phyloP scores from a whole-genome alignment of 2,329 filamentous ascomycete genomes.

The Thielaviopsis populi region DNA sequence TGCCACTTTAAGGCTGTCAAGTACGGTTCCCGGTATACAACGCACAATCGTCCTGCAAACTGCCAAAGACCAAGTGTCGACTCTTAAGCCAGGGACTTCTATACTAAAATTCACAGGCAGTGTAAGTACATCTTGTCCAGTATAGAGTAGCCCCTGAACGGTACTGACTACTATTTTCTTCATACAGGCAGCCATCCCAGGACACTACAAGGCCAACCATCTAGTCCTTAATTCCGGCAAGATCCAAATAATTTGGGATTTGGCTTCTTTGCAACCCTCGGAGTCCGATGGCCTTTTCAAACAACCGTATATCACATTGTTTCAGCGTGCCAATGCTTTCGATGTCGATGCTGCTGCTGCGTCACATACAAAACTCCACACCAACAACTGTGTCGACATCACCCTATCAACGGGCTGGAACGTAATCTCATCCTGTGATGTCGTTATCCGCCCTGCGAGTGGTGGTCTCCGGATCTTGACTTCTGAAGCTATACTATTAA shows the following conservation, averaged over 20 bases:
- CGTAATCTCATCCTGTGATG: constrained; percentile 40
- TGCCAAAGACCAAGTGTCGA: constrained; percentile 9
- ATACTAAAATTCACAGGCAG: constrained; percentile 26
- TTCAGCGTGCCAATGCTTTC: constrained; percentile 53
- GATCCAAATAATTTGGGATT: constrained; percentile 50
- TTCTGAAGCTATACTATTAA: constrained; percentile 39
- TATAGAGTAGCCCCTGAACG: neutral
- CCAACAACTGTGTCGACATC: constrained; percentile 62
- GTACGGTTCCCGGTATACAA: constrained; percentile 5
- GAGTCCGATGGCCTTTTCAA: constrained; percentile 38
- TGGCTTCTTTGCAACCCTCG: constrained; percentile 35
- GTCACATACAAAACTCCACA: constrained; percentile 62
- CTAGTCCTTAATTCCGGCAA: constrained; percentile 51
- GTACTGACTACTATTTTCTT: constrained; percentile 22
- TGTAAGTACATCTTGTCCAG: constrained; percentile 21
- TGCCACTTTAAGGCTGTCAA: constrained; percentile 9
- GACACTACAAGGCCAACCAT: constrained; percentile 60
- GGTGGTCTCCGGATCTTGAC: constrained; percentile 50
- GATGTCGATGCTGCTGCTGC: constrained; percentile 52
- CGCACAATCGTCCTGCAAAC: constrained; percentile 22
- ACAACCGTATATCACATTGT: constrained; percentile 52
- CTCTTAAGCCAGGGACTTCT: constrained; percentile 38
- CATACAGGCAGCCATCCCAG: constrained; percentile 46
- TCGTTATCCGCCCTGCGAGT: constrained; percentile 48
- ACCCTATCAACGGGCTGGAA: constrained; percentile 63